Base-by-base conservation (phyloP, 129 eudicot genomes). In the Artemisia argyi region DNA sequence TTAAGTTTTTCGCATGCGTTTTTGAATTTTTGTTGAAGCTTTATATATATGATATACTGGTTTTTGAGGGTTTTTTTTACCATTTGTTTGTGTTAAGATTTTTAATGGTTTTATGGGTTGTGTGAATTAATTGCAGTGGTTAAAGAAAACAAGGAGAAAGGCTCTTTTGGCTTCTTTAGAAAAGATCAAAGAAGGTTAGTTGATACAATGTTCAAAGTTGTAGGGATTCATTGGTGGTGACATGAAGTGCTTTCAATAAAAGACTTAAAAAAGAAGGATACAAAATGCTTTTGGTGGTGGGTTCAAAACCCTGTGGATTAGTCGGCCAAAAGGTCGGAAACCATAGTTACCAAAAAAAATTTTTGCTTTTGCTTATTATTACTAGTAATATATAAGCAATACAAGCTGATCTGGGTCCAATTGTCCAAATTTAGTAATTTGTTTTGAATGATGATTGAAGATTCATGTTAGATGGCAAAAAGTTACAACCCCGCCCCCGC, bases 181-280 rank as follows among this genome's bases (percentile, higher is more conserved):
- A 79, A 94, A 94, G 83, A 86, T 90, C 52, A 94, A 94, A 65
- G 96, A 94, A 90, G 98, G 97, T 90, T 64, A 54, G 86, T 68
- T 49, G 9, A 44, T 18, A 73, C 53, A 12, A n/a, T 16, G 28
- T 53, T 24, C 7, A 52, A 6, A 53, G n/a, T 56, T 67, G 44
- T 18, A 55, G 12, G 63, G 30, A 30, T 24, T n/a, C 69, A n/a
- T 73, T 13, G 14, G 20, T 5, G 44, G 16, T 60, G 8, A 28
- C 20, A 20, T 14, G 63, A 22, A 19, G 11, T 58, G 16, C 7
- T 24, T 19, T 56, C 32, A 17, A 53, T 5, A 32, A 35, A 20
- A 30, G 26, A 22, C 32, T 28, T 5, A 59, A 17, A 71, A 13
- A 49, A 30, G n/a, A 50, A 24, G 12, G 63, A 32, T 42, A 53